phyloP scores from a whole-genome alignment of 306 rosid species.

The Casuarina cunninghamiana region DNA sequence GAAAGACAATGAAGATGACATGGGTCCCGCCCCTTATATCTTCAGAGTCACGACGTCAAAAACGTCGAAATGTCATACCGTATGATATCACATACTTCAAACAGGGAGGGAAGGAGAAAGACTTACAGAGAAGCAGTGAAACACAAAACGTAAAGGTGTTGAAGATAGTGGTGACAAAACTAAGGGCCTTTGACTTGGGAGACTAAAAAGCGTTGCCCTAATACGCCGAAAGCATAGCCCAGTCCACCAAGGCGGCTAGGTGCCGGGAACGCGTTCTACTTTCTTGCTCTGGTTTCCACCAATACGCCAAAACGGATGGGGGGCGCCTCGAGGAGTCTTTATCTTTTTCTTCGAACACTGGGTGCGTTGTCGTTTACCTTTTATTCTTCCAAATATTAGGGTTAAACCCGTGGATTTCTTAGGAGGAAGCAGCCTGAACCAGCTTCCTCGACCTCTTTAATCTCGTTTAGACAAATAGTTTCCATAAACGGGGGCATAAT shows the following conservation, averaged over 20 bases:
- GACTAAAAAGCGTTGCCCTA: no score
- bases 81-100: not conserved
- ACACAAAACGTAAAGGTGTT: not conserved
- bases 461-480: no score
- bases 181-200: not conserved
- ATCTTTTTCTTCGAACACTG: not conserved
- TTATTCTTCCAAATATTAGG: no score
- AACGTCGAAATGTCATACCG: not conserved
- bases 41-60: not conserved
- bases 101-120: not conserved
- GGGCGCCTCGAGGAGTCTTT: not conserved
- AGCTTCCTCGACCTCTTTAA: no score
- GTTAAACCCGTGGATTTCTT: no score
- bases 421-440: no score
- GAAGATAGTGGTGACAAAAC: not conserved
- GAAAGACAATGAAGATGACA: not conserved
- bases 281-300: not conserved
- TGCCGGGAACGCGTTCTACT: not conserved
- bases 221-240: not conserved
- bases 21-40: not conserved
- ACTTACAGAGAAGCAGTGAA: not conserved
- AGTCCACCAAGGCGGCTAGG: conserved; percentile 13
- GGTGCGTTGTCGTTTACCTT: no score
- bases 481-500: no score
- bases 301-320: not conserved